Conservation (phyloP, 345 rosid genomes). For the Zanthoxylum bungeanum region DNA sequence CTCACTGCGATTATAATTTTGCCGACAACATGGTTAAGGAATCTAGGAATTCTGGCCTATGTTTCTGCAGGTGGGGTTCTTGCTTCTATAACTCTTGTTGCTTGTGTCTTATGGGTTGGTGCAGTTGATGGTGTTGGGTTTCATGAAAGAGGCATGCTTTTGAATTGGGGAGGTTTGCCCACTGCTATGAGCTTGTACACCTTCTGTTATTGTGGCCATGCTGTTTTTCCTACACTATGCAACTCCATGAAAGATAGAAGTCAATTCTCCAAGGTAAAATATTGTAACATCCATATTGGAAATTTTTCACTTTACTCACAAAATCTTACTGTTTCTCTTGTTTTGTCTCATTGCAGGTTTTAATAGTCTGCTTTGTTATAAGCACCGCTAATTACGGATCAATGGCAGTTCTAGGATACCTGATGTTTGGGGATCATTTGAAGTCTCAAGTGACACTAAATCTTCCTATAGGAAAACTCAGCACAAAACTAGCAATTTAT, state of each 20-base stretch:
- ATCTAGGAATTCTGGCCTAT: constrained; percentile 57
- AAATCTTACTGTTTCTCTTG: neutral
- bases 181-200: constrained; percentile 49
- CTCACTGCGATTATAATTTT: constrained; percentile 43
- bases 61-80: constrained; percentile 59
- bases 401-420: constrained; percentile 58
- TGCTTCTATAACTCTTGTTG: constrained; percentile 47
- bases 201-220: constrained; percentile 65
- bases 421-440: constrained; percentile 54
- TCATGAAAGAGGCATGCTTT: constrained; percentile 33
- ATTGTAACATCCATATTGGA: neutral
- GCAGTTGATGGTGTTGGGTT: constrained; percentile 56
- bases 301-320: neutral
- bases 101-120: constrained; percentile 57
- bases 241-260: constrained; percentile 71
- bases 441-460: constrained; percentile 68
- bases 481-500: constrained; percentile 51
- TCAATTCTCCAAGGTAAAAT: constrained; percentile 53
- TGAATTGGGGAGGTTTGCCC: constrained; percentile 50
- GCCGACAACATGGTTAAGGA: constrained; percentile 73
- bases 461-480: constrained; percentile 45
- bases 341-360: constrained; percentile 35
- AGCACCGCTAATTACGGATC: constrained; percentile 54
- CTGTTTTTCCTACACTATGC: constrained; percentile 61
- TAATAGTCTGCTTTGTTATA: constrained; percentile 45